Conservation (phyloP, 768 basidiomycete species). For the Boletus sp. region DNA sequence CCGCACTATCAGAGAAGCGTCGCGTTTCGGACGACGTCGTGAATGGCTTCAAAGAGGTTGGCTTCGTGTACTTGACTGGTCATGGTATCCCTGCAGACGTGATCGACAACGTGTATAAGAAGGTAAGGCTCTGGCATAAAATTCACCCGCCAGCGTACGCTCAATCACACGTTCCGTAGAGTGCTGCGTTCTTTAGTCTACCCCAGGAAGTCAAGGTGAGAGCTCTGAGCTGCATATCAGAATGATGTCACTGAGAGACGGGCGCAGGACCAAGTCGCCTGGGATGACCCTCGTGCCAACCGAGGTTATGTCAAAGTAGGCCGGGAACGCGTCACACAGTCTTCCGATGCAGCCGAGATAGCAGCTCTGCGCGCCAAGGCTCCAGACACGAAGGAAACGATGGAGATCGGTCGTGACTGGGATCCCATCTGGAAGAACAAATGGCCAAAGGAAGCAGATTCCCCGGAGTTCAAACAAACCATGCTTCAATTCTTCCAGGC, state of each 20-base stretch:
- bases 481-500: constrained; percentile 79
- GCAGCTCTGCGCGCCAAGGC: constrained; percentile 68
- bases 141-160: background rate
- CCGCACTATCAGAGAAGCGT: constrained; percentile 54
- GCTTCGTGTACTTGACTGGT: constrained; percentile 72
- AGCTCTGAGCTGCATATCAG: background rate
- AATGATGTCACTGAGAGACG: background rate
- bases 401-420: constrained; percentile 90
- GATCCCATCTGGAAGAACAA: constrained; percentile 74
- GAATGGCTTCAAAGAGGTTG: constrained; percentile 74
- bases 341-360: constrained; percentile 69
- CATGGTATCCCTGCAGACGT: constrained; percentile 65
- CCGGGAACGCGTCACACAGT: constrained; percentile 67
- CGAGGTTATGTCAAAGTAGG: constrained; percentile 82
- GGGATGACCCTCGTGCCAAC: constrained; percentile 85
- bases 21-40: constrained; percentile 66
- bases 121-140: constrained; percentile 43
- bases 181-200: constrained; percentile 71
- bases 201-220: constrained; percentile 60
- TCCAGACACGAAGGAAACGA: constrained; percentile 80
- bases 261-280: constrained; percentile 57
- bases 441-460: constrained; percentile 69
- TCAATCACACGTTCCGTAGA: constrained; percentile 44
- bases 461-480: constrained; percentile 64
- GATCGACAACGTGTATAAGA: constrained; percentile 59